phyloP scores from a whole-genome alignment of 1,284 basidiomycete species.

The Rhizopogon hawkerae region DNA sequence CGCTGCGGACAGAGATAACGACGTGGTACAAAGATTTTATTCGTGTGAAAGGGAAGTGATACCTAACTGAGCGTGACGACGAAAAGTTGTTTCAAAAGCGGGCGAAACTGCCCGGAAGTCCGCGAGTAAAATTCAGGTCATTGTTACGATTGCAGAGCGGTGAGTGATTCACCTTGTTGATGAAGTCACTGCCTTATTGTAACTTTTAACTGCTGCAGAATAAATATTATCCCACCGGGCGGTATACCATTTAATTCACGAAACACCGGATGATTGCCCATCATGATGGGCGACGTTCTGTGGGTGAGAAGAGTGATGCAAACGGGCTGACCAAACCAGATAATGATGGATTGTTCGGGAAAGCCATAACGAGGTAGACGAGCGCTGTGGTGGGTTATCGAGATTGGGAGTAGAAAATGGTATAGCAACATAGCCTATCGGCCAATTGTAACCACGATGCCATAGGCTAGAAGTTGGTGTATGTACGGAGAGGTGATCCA shows the following conservation, averaged over 20 bases:
- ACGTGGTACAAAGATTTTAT: background rate
- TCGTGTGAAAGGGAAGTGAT: background rate
- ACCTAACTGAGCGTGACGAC: slow-evolving; percentile 1
- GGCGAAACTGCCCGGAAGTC: background rate
- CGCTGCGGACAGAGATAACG: background rate
- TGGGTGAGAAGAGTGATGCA: background rate
- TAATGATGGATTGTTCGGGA: background rate
- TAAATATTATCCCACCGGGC: background rate
- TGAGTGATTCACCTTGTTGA: background rate
- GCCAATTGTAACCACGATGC: slow-evolving; percentile 15
- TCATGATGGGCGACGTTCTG: background rate
- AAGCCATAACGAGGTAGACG: slow-evolving; percentile 1
- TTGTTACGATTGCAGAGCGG: background rate
- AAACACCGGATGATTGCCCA: background rate
- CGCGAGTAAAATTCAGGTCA: background rate
- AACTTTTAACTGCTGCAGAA: background rate
- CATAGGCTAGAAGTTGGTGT: slow-evolving; percentile 16
- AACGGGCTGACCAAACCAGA: background rate
- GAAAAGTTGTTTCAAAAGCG: background rate
- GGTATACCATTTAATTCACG: background rate
- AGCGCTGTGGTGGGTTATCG: slow-evolving; percentile 8
- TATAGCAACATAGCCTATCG: slow-evolving; percentile 10
- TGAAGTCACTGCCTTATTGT: background rate
- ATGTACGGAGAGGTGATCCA: slow-evolving; percentile 21
- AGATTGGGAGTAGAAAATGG: background rate